Evolutionary conservation across 352 stramenopile species (phyloP).

Genomic region (Phytophthora lateralis): DNA sequence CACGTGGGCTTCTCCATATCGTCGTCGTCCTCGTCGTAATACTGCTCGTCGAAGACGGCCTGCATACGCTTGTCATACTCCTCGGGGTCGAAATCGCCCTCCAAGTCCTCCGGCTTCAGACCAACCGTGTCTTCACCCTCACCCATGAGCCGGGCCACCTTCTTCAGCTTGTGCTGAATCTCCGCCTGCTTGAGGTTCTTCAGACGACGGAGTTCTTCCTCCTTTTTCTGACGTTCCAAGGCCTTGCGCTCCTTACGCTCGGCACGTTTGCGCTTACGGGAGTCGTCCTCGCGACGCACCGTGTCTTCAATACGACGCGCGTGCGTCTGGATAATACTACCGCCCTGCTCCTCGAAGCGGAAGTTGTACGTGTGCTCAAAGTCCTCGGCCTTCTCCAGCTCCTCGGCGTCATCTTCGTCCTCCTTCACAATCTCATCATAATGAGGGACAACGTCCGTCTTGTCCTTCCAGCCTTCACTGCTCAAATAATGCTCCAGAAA

Average conservation of each 20-base stretch:
- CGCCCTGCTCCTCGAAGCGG: slow-evolving; percentile 97
- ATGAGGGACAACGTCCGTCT: slow-evolving; percentile 58
- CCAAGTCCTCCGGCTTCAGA: slow-evolving; percentile 76
- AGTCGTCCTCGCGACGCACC: slow-evolving; percentile 96
- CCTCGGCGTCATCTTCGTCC: slow-evolving; percentile 90
- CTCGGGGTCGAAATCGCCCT: slow-evolving; percentile 97
- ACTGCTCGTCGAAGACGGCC: slow-evolving; percentile 97
- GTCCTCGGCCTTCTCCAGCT: slow-evolving; percentile 94
- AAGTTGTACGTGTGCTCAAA: slow-evolving; percentile 99
- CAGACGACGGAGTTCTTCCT: slow-evolving; percentile 96
- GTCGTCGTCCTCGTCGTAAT: slow-evolving; percentile 92
- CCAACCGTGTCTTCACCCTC: slow-evolving; percentile 50
- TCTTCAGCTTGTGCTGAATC: slow-evolving; percentile 93
- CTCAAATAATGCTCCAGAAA: slow-evolving; percentile 85
- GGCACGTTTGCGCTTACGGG: slow-evolving; percentile 94
- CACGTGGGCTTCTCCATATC: slow-evolving; percentile 80
- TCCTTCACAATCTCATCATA: slow-evolving; percentile 90
- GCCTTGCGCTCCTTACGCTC: slow-evolving; percentile 95
- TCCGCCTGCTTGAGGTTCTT: slow-evolving; percentile 99
- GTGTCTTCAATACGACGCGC: slow-evolving; percentile 84
- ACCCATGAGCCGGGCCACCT: slow-evolving; percentile 89
- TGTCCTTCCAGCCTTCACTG: slow-evolving; percentile 86
- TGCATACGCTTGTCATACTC: slow-evolving; percentile 97
- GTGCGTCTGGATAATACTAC: slow-evolving; percentile 86
- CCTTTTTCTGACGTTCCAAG: slow-evolving; percentile 95